phyloP scores from a whole-genome alignment of 768 basidiomycete species.

The Lentinula sp. region DNA sequence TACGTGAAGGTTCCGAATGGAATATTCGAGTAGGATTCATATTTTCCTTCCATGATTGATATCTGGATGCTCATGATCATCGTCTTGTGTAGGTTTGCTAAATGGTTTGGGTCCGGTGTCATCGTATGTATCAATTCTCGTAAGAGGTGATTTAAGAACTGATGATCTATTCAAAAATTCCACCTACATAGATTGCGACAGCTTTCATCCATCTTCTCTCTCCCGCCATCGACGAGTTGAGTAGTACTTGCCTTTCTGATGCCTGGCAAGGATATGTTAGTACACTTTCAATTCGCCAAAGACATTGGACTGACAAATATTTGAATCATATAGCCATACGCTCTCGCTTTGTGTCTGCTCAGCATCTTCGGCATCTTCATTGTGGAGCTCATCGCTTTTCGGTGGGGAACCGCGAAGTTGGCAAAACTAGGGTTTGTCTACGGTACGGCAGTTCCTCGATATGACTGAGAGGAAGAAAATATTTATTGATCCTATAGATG shows the following conservation, averaged over 20 bases:
- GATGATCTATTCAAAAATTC: background rate
- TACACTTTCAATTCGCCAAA: slow-evolving; percentile 8
- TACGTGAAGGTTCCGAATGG: slow-evolving; percentile 33
- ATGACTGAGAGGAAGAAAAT: background rate
- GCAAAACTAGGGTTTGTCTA: slow-evolving; percentile 55
- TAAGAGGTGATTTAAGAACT: background rate
- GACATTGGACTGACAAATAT: background rate
- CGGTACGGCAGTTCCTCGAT: slow-evolving; percentile 27
- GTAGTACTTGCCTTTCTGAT: slow-evolving; percentile 59
- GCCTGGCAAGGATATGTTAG: slow-evolving; percentile 75
- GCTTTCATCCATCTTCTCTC: slow-evolving; percentile 81
- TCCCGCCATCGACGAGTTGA: slow-evolving; percentile 68
- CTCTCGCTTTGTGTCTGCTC: slow-evolving; percentile 73
- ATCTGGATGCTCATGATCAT: background rate
- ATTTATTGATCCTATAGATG: slow-evolving; percentile 32
- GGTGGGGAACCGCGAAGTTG: slow-evolving; percentile 76
- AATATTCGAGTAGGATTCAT: slow-evolving; percentile 42
- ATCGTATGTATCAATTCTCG: slow-evolving; percentile 44
- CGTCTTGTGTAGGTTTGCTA: slow-evolving; percentile 56
- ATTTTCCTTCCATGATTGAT: background rate
- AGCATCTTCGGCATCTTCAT: slow-evolving; percentile 84
- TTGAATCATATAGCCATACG: slow-evolving; percentile 56
- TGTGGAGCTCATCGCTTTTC: slow-evolving; percentile 80
- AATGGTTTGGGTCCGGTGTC: slow-evolving; percentile 88
- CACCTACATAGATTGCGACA: slow-evolving; percentile 64